Conservation (phyloP, 2,329 filamentous ascomycete genomes). For the Xylaria sp. region DNA sequence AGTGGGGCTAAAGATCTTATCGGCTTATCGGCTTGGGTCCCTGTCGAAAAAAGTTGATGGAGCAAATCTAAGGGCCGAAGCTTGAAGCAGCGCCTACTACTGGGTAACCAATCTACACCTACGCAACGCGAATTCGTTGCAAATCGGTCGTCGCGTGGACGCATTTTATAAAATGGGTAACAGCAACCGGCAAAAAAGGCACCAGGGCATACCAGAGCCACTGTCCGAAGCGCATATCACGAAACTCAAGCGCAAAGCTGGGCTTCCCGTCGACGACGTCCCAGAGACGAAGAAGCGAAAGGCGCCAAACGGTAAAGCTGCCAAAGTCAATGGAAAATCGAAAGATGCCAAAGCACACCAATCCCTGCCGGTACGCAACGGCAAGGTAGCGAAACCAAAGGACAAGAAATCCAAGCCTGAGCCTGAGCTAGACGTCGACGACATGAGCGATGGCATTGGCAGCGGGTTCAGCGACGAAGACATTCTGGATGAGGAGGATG, state of each 20-base stretch:
- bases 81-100: neutral
- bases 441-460: slow-evolving; percentile 53
- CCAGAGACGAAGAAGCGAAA: slow-evolving; percentile 69
- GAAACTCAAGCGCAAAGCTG: slow-evolving; percentile 84
- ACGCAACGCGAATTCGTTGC: neutral
- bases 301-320: slow-evolving; percentile 40
- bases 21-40: slow-evolving; percentile 35
- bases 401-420: slow-evolving; percentile 48
- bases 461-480: slow-evolving; percentile 51
- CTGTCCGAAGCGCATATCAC: slow-evolving; percentile 81
- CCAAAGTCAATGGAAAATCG: slow-evolving; percentile 40
- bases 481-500: slow-evolving; percentile 44
- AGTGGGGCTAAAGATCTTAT: slow-evolving; percentile 29
- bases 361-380: slow-evolving; percentile 44
- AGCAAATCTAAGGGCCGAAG: slow-evolving; percentile 24
- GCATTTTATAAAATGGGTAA: slow-evolving; percentile 71
- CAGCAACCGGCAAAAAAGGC: slow-evolving; percentile 86
- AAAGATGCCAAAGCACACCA: slow-evolving; percentile 43
- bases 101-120: neutral
- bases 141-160: neutral
- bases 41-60: slow-evolving; percentile 36
- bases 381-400: slow-evolving; percentile 41
- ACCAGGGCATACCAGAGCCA: slow-evolving; percentile 81
- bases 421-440: slow-evolving; percentile 51
- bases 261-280: slow-evolving; percentile 65